phyloP scores from a whole-genome alignment of 805 yeast species.

The Zygosaccharomyces gambellarensis region DNA sequence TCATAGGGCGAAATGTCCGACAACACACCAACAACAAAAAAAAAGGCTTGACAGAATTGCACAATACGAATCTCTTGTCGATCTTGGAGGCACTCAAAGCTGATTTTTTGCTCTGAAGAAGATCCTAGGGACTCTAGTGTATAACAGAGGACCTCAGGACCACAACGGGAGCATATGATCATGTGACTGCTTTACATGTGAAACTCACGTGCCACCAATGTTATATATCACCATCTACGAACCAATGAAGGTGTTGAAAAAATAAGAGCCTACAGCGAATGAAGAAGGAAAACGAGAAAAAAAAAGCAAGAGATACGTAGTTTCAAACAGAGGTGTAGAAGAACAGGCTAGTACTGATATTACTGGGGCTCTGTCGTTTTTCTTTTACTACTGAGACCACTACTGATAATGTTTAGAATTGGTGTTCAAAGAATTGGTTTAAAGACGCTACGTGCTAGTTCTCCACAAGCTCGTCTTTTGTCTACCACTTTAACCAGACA shows the following conservation, averaged over 20 bases:
- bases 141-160: no score
- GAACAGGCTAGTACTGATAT: no score
- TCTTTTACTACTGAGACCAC: neutral
- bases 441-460: neutral
- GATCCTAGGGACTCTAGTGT: neutral
- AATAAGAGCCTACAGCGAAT: neutral
- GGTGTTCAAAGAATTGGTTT: conserved; percentile 3
- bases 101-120: neutral
- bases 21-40: neutral
- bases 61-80: neutral
- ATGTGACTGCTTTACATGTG: neutral
- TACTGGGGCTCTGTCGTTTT: no score
- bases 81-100: neutral
- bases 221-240: neutral
- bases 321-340: no score
- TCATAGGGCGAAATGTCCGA: neutral
- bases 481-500: conserved; percentile 31
- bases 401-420: conserved; percentile 1
- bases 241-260: conserved; percentile 4
- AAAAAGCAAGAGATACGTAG: neutral
- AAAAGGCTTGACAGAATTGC: neutral
- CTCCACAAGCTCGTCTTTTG: conserved; percentile 10
- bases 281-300: neutral
- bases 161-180: neutral
- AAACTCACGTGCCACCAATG: neutral